A percentile compares a stretch with the other conserved stretches of the same genome.
phyloP scores from a whole-genome alignment of 345 rosid species.

The Pseudoturritis turrita region DNA sequence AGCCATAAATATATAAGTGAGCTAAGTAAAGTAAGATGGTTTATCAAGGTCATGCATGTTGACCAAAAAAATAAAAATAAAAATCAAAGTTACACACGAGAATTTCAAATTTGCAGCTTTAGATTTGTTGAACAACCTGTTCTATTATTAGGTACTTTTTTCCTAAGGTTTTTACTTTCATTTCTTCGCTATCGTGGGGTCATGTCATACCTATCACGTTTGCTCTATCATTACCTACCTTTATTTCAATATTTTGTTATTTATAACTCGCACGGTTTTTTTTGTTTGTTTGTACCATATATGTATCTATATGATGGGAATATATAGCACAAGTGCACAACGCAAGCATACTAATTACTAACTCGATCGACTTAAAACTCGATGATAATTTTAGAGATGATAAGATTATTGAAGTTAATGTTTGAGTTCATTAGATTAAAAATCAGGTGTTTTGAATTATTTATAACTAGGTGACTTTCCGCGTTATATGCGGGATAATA shows the following conservation, averaged over 20 bases:
- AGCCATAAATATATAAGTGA: background rate
- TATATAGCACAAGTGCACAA: background rate
- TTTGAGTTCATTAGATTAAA: background rate
- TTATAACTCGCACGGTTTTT: background rate
- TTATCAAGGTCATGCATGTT: conserved; percentile 17
- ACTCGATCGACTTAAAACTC: background rate
- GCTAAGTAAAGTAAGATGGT: background rate
- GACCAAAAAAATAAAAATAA: background rate
- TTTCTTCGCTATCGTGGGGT: conserved; percentile 41
- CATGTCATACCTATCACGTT: conserved; percentile 18
- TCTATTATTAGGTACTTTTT: conserved; percentile 38
- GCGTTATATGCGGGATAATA: too few relatives aligned
- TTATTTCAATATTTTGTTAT: conserved; percentile 5
- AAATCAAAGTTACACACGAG: background rate
- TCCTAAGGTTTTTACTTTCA: conserved; percentile 14
- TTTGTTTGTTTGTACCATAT: background rate
- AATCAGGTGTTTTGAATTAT: too few relatives aligned
- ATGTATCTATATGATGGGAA: background rate
- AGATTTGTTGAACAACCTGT: conserved; percentile 43
- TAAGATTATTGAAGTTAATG: background rate
- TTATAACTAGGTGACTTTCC: too few relatives aligned
- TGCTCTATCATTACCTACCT: background rate
- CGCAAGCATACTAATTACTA: background rate
- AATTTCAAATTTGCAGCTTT: conserved; percentile 25
- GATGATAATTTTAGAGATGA: background rate